Base-by-base conservation (phyloP, 1,139 yeast genomes). In the Yamadazyma membranifaciens region DNA sequence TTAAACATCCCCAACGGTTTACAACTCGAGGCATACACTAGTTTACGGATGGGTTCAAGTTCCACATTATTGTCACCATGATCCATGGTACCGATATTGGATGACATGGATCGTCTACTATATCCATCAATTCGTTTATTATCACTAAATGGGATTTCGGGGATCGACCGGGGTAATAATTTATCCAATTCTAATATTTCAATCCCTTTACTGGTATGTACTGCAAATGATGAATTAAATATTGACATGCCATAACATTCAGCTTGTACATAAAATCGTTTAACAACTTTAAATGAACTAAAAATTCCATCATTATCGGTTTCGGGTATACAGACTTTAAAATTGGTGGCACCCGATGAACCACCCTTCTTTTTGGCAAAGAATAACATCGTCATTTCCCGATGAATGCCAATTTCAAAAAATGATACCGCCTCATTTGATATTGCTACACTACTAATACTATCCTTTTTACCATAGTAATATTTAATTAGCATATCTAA, bases 131-230 rank as follows among this genome's bases (percentile, higher is more conserved):
- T 52, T 40, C 59, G 64, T 48, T 54, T 60, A 9, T 29, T 34
- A 11, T 58, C 66, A 5, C 42, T 38, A 9, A 43, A 45, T 0
- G 74, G 68, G 13, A 73, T 46, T 36, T 69, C 74, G 4, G 89
- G 81, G 12, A 80, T 71, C 9, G 81, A 74, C 46, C 81, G 67
- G 2, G 84, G 77, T 17, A 73, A 69, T 25, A 75, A 62, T 47
- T 78, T 78, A 51, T 82, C 83, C 40, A 85, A 67, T 11, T 83
- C 78, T 52, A 82, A 65, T 15, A 84, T 73, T 48, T 86, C 85
- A 50, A 84, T 81, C 0, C 92, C 92, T 49, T 79, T 78, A 31
- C 78, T 65, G 2, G 89, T 76, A 52, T 83, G 86, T 1, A 83
- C 77, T 0, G 88, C 80, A 56, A 82, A 77, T 29, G 83, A 72